Conservation (phyloP, 2,329 filamentous ascomycete species). For the Penicillium psychrosexuale region DNA sequence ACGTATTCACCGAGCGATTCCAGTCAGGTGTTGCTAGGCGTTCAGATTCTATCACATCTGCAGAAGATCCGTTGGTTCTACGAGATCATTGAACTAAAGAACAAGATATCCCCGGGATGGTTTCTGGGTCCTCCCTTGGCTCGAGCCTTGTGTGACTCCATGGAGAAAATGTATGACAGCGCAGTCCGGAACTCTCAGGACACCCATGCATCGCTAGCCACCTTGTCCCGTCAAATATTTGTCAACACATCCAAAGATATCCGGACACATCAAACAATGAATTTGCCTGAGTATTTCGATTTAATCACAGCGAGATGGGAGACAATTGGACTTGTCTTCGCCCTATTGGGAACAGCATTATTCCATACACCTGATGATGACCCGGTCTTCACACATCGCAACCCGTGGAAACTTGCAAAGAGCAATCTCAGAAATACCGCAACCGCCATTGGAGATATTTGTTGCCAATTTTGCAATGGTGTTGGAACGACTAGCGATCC, state of each 20-base stretch:
- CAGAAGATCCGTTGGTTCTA: slow-evolving; percentile 8
- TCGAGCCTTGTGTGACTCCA: not conserved
- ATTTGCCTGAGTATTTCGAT: slow-evolving; percentile 15
- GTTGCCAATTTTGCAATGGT: slow-evolving; percentile 18
- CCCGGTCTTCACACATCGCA: slow-evolving; percentile 4
- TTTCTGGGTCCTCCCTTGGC: not conserved
- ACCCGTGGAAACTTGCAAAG: slow-evolving; percentile 6
- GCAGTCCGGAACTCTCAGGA: not conserved
- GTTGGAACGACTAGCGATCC: slow-evolving; percentile 18
- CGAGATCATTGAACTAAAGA: slow-evolving; percentile 13
- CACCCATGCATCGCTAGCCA: not conserved
- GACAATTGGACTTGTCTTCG: slow-evolving; percentile 15
- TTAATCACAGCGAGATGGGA: slow-evolving; percentile 18
- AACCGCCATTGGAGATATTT: slow-evolving; percentile 15
- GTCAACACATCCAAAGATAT: slow-evolving; percentile 5
- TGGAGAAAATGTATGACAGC: slow-evolving; percentile 1
- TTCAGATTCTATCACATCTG: slow-evolving; percentile 14
- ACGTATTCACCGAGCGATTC: not conserved
- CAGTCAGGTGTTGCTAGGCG: slow-evolving; percentile 10
- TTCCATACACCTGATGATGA: slow-evolving; percentile 14
- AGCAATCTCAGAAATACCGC: slow-evolving; percentile 12
- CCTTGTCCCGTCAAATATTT: not conserved
- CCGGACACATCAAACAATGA: slow-evolving; percentile 11
- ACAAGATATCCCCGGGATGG: not conserved
- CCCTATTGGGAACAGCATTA: slow-evolving; percentile 10